phyloP scores from a whole-genome alignment of 805 yeast genomes.

The Teunomyces barrocoloradensis region DNA sequence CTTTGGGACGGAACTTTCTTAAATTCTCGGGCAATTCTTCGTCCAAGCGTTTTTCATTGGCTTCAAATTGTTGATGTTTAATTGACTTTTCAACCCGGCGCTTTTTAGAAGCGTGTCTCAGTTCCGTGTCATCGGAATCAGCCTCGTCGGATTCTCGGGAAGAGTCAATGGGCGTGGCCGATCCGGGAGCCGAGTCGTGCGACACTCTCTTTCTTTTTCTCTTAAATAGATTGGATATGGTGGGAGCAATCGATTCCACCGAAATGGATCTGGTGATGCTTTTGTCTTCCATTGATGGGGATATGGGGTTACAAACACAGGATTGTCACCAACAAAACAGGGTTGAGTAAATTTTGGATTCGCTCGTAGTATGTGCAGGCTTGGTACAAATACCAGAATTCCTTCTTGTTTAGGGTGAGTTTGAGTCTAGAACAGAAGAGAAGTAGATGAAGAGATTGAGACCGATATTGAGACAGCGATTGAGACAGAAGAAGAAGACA shows the following conservation, averaged over 20 bases:
- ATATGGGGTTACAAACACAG: not conserved
- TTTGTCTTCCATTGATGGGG: conserved; percentile 3
- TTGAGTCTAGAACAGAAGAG: too few relatives aligned
- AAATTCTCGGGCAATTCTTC: conserved; percentile 64
- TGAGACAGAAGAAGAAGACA: too few relatives aligned
- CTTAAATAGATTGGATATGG: conserved; percentile 31
- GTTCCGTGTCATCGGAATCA: conserved; percentile 10
- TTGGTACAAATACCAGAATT: too few relatives aligned
- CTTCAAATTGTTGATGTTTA: conserved; percentile 32
- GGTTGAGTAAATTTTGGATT: not conserved
- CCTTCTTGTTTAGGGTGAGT: too few relatives aligned
- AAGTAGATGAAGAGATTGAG: too few relatives aligned
- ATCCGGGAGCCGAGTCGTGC: conserved; percentile 9
- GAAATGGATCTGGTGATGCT: conserved; percentile 34
- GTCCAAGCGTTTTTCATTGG: conserved; percentile 60
- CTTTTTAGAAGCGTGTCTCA: conserved; percentile 11
- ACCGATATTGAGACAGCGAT: too few relatives aligned
- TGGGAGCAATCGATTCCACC: conserved; percentile 40
- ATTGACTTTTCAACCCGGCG: conserved; percentile 24
- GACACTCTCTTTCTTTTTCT: conserved; percentile 10
- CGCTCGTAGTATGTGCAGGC: not conserved
- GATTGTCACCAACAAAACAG: not conserved
- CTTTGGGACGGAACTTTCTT: conserved; percentile 76
- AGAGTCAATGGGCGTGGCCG: conserved; percentile 14
- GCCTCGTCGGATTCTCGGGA: conserved; percentile 16